Evolutionary conservation across 768 basidiomycete species (phyloP).

Genomic region (Lactifluus rugatus): DNA sequence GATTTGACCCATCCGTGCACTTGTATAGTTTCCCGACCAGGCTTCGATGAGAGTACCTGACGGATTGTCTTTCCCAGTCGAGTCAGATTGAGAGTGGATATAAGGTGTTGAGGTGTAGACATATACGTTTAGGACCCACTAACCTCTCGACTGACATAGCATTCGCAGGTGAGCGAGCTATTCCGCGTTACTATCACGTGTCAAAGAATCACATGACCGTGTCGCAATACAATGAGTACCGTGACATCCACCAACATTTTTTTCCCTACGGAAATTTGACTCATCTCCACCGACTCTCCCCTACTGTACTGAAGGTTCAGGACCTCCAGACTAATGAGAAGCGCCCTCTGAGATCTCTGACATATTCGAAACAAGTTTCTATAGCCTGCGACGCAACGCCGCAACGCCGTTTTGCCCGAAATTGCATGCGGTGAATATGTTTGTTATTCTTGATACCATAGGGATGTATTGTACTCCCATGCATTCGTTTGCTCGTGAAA

Average conservation of each 20-base stretch:
- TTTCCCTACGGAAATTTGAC: no score
- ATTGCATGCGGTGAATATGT: no score
- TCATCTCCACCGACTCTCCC: background rate
- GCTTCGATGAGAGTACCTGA: slow-evolving; percentile 12
- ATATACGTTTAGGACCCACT: background rate
- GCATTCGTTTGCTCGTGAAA: background rate
- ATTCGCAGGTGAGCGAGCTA: no score
- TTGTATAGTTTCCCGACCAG: slow-evolving; percentile 17
- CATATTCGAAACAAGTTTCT: background rate
- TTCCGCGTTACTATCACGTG: background rate
- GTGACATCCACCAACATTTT: no score
- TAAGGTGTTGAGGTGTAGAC: background rate
- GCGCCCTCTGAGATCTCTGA: background rate
- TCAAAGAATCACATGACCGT: no score
- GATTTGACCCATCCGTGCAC: slow-evolving; percentile 84
- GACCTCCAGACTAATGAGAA: no score
- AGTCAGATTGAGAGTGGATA: background rate
- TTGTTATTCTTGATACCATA: background rate
- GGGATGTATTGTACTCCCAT: background rate
- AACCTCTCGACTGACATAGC: no score
- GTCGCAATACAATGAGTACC: no score
- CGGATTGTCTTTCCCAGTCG: slow-evolving; percentile 18
- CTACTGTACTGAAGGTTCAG: background rate
- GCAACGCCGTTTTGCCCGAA: background rate
- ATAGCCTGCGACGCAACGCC: background rate